Percentiles rank a stretch among this genome's conserved stretches.
These are phyloP conservation scores for Chlamydomonas schloesseri DNA, from an alignment of 139 green algal species.

Conservation along the genomic window DNA sequence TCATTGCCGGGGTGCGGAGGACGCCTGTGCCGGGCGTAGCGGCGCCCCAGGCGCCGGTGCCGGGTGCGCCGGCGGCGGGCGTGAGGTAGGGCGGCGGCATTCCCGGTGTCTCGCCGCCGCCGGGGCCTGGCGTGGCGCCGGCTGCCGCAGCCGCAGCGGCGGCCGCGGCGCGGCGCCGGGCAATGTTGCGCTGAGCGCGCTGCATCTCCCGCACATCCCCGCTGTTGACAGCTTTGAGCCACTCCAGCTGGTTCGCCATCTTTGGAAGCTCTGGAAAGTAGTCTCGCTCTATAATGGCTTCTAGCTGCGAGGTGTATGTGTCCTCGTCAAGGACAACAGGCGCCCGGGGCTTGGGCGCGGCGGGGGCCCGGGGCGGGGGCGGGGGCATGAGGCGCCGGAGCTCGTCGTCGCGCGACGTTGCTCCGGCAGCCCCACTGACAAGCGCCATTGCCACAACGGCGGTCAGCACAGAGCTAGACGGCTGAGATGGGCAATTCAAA, in stretches of 20 bases:
- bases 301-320: constrained; percentile 78
- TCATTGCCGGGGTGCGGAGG: constrained; percentile 69
- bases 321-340: constrained; percentile 83
- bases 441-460: constrained; percentile 1
- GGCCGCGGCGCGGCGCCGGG: constrained; percentile 62
- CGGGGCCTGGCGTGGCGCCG: neutral
- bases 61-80: neutral
- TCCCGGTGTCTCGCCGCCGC: neutral
- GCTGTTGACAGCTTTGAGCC: constrained; percentile 85
- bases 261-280: constrained; percentile 93
- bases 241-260: constrained; percentile 89
- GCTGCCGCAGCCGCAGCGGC: neutral
- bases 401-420: constrained; percentile 21
- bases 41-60: neutral
- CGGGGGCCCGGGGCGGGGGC: neutral
- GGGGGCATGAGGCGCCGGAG: constrained; percentile 41
- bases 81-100: neutral
- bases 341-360: neutral
- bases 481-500: too few relatives aligned
- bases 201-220: constrained; percentile 60
- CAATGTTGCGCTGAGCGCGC: constrained; percentile 89
- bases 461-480: constrained; percentile 13
- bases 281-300: constrained; percentile 93
- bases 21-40: constrained; percentile 54
- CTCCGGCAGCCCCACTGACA: neutral